Conservation (phyloP, 768 basidiomycete species). For the Imleria badia region DNA sequence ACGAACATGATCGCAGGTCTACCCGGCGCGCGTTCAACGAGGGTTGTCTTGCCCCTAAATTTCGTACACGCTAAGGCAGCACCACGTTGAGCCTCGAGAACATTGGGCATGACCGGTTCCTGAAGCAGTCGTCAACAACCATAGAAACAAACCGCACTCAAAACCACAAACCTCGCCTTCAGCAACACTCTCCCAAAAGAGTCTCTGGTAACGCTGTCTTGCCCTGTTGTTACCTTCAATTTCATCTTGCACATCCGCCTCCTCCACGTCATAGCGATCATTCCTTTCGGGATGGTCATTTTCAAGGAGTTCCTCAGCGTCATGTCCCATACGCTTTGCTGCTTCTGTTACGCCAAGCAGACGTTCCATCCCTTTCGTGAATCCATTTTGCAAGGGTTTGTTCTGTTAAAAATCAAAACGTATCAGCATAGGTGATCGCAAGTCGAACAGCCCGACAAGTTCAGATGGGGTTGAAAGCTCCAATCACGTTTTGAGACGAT, state of each 20-base stretch:
- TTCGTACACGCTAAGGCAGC: constrained; percentile 40
- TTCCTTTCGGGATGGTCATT: not conserved
- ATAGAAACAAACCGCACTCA: not conserved
- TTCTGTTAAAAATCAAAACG: constrained; percentile 38
- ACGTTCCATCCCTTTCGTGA: constrained; percentile 77
- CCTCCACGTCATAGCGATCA: constrained; percentile 47
- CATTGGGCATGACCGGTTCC: constrained; percentile 63
- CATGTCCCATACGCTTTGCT: constrained; percentile 15
- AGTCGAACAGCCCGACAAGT: constrained; percentile 8
- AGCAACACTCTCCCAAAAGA: constrained; percentile 77
- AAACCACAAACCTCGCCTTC: constrained; percentile 59
- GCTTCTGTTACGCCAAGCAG: constrained; percentile 56
- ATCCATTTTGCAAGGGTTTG: constrained; percentile 74
- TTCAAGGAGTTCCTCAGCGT: constrained; percentile 7
- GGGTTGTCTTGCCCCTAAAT: constrained; percentile 37
- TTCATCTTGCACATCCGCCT: constrained; percentile 64
- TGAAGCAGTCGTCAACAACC: constrained; percentile 25
- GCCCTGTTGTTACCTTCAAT: constrained; percentile 53
- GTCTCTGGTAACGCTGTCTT: constrained; percentile 63
- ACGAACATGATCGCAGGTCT: constrained; percentile 64
- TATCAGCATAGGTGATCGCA: not conserved
- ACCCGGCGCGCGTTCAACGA: constrained; percentile 40
- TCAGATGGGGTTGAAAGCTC: constrained; percentile 75
- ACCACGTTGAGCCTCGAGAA: constrained; percentile 49
- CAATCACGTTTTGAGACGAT: constrained; percentile 59